Conservation (phyloP, 2,329 filamentous ascomycete genomes). For the Diplodia scrobiculata region DNA sequence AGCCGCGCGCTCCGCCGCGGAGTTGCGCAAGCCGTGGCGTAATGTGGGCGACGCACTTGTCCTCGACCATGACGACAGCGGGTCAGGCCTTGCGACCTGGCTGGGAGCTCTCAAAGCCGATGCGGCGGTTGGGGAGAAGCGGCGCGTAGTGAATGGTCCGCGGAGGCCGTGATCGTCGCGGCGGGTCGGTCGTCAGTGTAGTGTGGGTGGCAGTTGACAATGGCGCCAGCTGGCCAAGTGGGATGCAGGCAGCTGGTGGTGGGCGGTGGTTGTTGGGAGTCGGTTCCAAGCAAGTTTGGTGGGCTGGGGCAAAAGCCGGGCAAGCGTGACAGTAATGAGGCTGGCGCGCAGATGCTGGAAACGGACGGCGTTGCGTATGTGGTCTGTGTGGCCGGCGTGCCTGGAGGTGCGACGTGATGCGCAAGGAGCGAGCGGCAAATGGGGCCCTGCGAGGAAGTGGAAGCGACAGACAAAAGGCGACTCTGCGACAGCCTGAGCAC, state of each 20-base stretch:
- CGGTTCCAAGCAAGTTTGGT: constrained; percentile 9
- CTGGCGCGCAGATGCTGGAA: constrained; percentile 16
- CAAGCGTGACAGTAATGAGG: constrained; percentile 16
- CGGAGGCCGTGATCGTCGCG: constrained; percentile 21
- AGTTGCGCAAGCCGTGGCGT: neutral
- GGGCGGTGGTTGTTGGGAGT: constrained; percentile 8
- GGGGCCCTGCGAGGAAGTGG: constrained; percentile 23
- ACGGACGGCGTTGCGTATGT: constrained; percentile 26
- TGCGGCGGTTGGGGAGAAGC: constrained; percentile 5
- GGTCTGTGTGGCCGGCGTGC: constrained; percentile 28
- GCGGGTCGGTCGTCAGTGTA: neutral
- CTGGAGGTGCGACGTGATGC: constrained; percentile 27
- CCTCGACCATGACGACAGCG: constrained; percentile 42
- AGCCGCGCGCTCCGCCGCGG: neutral
- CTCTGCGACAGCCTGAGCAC: constrained; percentile 20
- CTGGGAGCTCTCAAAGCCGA: constrained; percentile 8
- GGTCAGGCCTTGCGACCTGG: constrained; percentile 21
- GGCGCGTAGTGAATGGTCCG: constrained; percentile 11
- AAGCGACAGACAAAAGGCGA: constrained; percentile 24
- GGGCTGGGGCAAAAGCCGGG: constrained; percentile 11
- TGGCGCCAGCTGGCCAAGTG: constrained; percentile 12
- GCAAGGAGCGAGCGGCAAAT: constrained; percentile 27
- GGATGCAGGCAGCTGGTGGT: neutral
- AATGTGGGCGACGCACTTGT: constrained; percentile 40
- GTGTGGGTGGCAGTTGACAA: constrained; percentile 6